phyloP scores from a whole-genome alignment of 371 early-diverging fungal genomes.

The Mucor indicus region DNA sequence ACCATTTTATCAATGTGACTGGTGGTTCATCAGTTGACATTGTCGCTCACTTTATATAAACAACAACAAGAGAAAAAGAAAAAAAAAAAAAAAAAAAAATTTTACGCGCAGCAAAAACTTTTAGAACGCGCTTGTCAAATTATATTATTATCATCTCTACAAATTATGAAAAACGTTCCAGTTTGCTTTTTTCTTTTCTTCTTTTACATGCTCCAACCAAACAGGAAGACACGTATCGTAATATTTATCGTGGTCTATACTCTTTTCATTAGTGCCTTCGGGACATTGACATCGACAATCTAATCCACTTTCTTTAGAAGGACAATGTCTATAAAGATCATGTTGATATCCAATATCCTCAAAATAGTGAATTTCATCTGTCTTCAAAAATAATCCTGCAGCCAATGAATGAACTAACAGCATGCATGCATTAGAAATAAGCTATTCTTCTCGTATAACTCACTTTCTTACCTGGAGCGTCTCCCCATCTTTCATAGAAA shows the following conservation, averaged over 20 bases:
- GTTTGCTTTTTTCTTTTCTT: slow-evolving; percentile 11
- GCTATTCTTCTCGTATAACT: no score
- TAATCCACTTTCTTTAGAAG: slow-evolving; percentile 37
- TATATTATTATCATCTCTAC: no score
- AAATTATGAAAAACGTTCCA: slow-evolving; percentile 21
- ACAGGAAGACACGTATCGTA: slow-evolving; percentile 43
- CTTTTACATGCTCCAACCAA: slow-evolving; percentile 29
- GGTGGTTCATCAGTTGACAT: slow-evolving; percentile 17
- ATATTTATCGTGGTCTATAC: slow-evolving; percentile 44
- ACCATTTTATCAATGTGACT: slow-evolving; percentile 13
- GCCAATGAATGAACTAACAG: slow-evolving; percentile 93
- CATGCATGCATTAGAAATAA: no score
- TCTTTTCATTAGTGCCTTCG: slow-evolving; percentile 29
- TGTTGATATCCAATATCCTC: slow-evolving; percentile 88
- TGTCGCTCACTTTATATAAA: neutral
- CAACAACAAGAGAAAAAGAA: neutral
- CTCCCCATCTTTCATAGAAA: slow-evolving; percentile 73
- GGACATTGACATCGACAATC: slow-evolving; percentile 49
- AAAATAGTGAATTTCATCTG: slow-evolving; percentile 87
- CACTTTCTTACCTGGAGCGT: no score
- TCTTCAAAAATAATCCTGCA: slow-evolving; percentile 79
- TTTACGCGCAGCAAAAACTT: no score
- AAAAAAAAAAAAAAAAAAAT: neutral
- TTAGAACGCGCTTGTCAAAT: no score
- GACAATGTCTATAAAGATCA: slow-evolving; percentile 73